Evolutionary conservation across 2,329 filamentous ascomycete genomes (phyloP), one percentile per base, ranked within the genome.

Genomic region (Microsporum ferrugineum): DNA sequence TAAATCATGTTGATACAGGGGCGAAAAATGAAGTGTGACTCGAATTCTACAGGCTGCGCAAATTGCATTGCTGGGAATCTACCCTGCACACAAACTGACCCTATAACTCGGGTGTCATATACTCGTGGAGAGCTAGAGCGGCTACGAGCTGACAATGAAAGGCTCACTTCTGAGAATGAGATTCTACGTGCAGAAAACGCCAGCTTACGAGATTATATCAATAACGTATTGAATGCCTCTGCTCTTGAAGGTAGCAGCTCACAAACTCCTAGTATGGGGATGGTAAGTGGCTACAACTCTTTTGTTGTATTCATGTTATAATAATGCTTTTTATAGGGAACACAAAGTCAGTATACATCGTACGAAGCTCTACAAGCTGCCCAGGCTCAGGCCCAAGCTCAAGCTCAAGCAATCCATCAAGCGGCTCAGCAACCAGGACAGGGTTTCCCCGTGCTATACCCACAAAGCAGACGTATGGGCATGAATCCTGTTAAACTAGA

Each of bases 11-110:
- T 23, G 14, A n/a, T 29, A 47, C 58, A 68, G 68, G 57, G 60
- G 12, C 64, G 64, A 14, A 70, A 67, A 56, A 67, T 66, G 64
- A 66, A 61, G 49, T 71, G 70, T 47, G 68, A 70, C 33, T 58
- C 58, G 1, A 60, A 64, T 6, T 33, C 56, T 1, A 23, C 38
- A 0, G 64, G 65, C 12, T 71, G 70, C 36, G 59, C 34, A 1
- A 63, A 65, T 6, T 71, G 68, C 51, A 10, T 45, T 12, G 36
- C 53, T 5, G 47, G 31, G 1, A 58, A 62, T 7, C 8, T 64
- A 0, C 51, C 60, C 0, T 72, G 71, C 57, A 62, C 58, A 3
- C 61, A 66, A 4, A 70, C 69, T n/a, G 66, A 71, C 56, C 65
- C 62, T 5, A 64, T 68, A 17, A 68, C 66, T 5, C 65, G 64